Evolutionary conservation across 208 protist genomes (phyloP), one percentile per base, ranked within the genome.

Genomic region (Acanthamoeba sp.): DNA sequence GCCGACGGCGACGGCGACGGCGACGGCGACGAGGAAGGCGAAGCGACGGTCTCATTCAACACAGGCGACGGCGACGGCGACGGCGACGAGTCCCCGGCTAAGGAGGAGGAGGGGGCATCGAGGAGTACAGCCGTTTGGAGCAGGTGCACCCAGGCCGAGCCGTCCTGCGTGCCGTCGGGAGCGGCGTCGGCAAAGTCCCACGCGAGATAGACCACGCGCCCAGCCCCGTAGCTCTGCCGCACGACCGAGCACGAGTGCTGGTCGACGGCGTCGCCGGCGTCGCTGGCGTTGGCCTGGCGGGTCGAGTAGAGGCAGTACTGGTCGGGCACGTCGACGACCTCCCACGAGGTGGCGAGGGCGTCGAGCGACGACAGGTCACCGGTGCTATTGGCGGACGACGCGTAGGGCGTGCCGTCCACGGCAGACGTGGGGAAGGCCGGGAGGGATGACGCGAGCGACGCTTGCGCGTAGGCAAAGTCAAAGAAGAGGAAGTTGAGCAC

Each of bases 171-270:
- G 29, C 71, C 71, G 22, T 82, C 71, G 10, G 71, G 71, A 4
- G 71, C 71, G 9, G 71, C 71, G 71, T 82, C 38, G 27, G 71
- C 22, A 50, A 82, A 82, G 71, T 82, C 71, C 71, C 71, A 82
- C 7, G 71, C 71, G 36, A 82, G 29, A 50, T 82, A 82, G 29
- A 82, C 7, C 27, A 82, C 38, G 4, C 38, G 71, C 5, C 71
- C 71, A 1, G 38, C 29, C 10, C 71, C 71, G 40, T 82, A 48
- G 24, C 36, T 50, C 71, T 40, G 29, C 24, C 71, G 32, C 71
- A 82, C 38, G 7, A 82, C 71, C 32, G 71, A 14, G 71, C 71
- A 82, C 3, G 71, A 29, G 27, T n/a, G 27, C 50, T 57, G 50
- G 18, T 5, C 50, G 1, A 16, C 16, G 50, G 7, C 50, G 50